A percentile compares a stretch with the other conserved stretches of the same genome.
phyloP scores from a whole-genome alignment of 164 flowering plant species.

The Magnolia kwangsiensis region DNA sequence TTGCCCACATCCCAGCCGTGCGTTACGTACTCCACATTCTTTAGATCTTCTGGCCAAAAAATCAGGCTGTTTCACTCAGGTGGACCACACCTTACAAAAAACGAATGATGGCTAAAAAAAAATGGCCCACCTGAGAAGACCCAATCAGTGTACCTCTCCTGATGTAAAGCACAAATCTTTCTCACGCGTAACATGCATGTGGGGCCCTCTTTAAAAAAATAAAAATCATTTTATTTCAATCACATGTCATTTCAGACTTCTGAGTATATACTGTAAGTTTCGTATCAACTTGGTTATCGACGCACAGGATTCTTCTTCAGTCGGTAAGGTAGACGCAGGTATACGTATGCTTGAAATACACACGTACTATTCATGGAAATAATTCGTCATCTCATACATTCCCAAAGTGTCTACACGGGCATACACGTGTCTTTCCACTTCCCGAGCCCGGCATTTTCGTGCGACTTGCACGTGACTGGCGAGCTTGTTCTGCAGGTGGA shows the following conservation, averaged over 20 bases:
- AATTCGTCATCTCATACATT: constrained; percentile 1
- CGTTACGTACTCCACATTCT: too few species aligned
- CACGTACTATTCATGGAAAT: neutral
- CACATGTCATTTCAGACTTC: neutral
- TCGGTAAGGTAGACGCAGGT: neutral
- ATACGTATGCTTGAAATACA: neutral
- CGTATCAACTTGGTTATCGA: neutral
- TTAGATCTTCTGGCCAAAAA: too few species aligned
- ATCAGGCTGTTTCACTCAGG: too few species aligned
- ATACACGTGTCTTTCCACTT: neutral
- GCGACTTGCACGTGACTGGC: constrained; percentile 2
- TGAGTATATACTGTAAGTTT: neutral
- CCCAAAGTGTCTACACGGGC: neutral
- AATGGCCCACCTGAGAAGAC: neutral
- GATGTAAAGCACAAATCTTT: neutral
- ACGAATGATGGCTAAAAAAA: too few species aligned
- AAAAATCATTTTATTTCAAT: neutral
- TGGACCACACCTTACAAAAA: too few species aligned
- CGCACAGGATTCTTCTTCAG: neutral
- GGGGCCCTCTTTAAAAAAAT: neutral
- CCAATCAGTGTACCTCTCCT: neutral
- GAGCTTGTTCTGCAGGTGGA: neutral
- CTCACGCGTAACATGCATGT: too few species aligned
- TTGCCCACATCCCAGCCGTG: too few species aligned
- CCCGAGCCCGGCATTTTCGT: neutral